These are phyloP conservation scores for Brasilioporus rufonigricans DNA, from an alignment of 768 basidiomycete genomes.

Conservation along the genomic window DNA sequence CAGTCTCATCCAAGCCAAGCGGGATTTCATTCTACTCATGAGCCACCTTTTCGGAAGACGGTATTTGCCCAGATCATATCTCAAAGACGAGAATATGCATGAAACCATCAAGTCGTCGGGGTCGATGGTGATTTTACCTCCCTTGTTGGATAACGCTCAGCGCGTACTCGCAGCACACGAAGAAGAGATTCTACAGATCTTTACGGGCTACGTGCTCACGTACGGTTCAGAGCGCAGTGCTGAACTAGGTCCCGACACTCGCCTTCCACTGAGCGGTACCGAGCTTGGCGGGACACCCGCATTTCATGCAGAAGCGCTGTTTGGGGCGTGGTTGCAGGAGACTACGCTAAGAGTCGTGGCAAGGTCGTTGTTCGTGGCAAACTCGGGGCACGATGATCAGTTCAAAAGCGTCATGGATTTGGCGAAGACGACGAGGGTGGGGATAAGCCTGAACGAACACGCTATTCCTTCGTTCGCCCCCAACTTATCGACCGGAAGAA, in stretches of 20 bases:
- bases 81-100: constrained; percentile 35
- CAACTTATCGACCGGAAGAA: constrained; percentile 20
- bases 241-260: constrained; percentile 41
- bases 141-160: constrained; percentile 41
- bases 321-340: constrained; percentile 37
- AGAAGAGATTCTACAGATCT: constrained; percentile 49
- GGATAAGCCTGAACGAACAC: constrained; percentile 55
- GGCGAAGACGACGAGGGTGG: constrained; percentile 46
- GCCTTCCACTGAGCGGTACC: constrained; percentile 48
- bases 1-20: constrained; percentile 41
- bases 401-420: constrained; percentile 55
- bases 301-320: constrained; percentile 16
- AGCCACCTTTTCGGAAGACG: constrained; percentile 67
- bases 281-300: constrained; percentile 19
- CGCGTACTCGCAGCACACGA: constrained; percentile 46
- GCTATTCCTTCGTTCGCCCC: constrained; percentile 54
- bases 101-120: constrained; percentile 44
- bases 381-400: constrained; percentile 60
- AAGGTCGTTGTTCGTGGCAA: constrained; percentile 65
- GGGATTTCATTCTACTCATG: constrained; percentile 52
- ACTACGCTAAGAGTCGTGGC: constrained; percentile 39
- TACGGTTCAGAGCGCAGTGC: constrained; percentile 41
- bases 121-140: constrained; percentile 56
- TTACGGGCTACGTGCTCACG: constrained; percentile 51
- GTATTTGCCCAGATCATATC: constrained; percentile 45